phyloP scores from a whole-genome alignment of 2,329 filamentous ascomycete species.

The Microdochium nivale region DNA sequence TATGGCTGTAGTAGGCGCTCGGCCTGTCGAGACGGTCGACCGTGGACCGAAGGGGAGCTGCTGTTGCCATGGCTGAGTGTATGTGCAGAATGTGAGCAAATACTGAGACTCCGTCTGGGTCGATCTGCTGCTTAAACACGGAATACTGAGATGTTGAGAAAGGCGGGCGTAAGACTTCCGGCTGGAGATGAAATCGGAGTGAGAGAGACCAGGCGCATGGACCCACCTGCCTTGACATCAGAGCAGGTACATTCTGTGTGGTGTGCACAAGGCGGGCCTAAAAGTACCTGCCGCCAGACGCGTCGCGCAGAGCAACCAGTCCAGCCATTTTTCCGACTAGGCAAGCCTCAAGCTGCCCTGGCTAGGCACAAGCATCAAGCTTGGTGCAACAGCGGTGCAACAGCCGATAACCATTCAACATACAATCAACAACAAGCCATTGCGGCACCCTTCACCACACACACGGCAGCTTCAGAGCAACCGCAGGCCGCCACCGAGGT shows the following conservation, averaged over 20 bases:
- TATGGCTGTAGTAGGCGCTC: slow-evolving; percentile 83
- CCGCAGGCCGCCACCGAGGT: neutral
- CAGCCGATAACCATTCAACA: too few relatives aligned
- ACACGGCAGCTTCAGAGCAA: neutral
- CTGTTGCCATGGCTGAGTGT: slow-evolving; percentile 22
- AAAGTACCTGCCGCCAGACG: neutral
- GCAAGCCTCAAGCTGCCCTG: neutral
- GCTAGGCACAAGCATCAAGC: neutral
- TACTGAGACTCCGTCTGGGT: neutral
- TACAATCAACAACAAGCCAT: neutral
- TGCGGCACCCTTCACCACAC: neutral
- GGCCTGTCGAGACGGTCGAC: slow-evolving; percentile 90
- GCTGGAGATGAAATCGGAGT: neutral
- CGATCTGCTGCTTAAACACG: neutral
- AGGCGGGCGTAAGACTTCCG: neutral
- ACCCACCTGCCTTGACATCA: neutral
- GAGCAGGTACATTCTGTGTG: neutral
- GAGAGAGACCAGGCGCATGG: neutral
- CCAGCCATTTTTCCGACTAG: neutral
- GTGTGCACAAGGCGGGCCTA: neutral
- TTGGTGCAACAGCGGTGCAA: neutral
- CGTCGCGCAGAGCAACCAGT: neutral
- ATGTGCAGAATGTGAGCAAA: neutral
- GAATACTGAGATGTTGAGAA: neutral
- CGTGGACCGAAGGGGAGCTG: slow-evolving; percentile 51